A percentile compares a stretch with the other conserved stretches of the same genome.
These are phyloP conservation scores for Lolium perenne DNA, from an alignment of 176 grass and related monocot species.

Conservation along the genomic window DNA sequence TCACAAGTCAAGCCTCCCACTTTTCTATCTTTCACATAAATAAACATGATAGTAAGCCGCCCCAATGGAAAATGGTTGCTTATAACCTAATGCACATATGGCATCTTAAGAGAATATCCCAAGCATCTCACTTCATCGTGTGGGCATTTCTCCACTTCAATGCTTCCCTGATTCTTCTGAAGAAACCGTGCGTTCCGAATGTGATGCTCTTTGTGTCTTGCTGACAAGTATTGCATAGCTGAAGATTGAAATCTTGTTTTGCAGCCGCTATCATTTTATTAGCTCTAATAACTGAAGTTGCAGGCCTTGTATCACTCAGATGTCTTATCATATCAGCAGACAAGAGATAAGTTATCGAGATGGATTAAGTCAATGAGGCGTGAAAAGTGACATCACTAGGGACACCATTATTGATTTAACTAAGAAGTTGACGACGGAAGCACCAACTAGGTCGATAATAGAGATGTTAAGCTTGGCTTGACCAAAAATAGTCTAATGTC, in stretches of 20 bases:
- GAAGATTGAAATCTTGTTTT: not conserved
- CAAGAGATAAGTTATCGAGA: slow-evolving; percentile 5
- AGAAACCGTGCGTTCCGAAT: not conserved
- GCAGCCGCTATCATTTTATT: not conserved
- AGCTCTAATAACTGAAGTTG: not conserved
- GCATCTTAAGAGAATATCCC: not conserved
- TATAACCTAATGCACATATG: not conserved
- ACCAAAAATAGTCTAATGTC: too few species aligned
- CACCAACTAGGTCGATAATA: not conserved
- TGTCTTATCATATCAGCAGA: slow-evolving; percentile 15
- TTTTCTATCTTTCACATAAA: too few species aligned
- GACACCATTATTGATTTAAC: not conserved
- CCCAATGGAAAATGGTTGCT: not conserved
- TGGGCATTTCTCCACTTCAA: not conserved
- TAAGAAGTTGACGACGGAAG: not conserved
- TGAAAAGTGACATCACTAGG: not conserved
- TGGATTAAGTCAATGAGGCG: not conserved
- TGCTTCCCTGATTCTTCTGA: not conserved
- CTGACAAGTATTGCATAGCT: not conserved
- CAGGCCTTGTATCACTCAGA: not conserved
- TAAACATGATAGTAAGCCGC: too few species aligned
- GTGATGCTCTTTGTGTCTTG: not conserved
- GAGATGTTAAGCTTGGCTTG: too few species aligned
- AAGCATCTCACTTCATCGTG: not conserved
- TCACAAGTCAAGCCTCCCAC: too few species aligned